These are phyloP conservation scores for Annulohypoxylon truncatum DNA, from an alignment of 2,329 filamentous ascomycete genomes.

Conservation along the genomic window DNA sequence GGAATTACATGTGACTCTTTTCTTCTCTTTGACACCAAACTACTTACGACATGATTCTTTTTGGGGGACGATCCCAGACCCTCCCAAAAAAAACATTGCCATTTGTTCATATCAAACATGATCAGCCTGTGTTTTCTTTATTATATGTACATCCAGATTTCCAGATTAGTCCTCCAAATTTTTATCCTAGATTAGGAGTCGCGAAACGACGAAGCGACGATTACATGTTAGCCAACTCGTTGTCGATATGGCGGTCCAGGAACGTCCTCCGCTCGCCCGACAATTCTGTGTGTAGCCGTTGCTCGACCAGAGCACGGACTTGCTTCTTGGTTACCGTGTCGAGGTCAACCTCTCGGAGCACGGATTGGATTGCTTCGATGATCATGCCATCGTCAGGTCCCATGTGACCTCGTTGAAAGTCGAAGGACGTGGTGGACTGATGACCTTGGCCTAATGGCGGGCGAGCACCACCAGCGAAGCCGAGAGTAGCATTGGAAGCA, in stretches of 20 bases:
- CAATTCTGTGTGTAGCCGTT: constrained; percentile 90
- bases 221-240: constrained; percentile 93
- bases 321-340: constrained; percentile 99
- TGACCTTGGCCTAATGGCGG: constrained; percentile 60
- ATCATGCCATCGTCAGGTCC: constrained; percentile 85
- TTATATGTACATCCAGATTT: constrained; percentile 41
- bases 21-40: constrained; percentile 24
- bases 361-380: constrained; percentile 83
- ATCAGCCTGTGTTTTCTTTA: constrained; percentile 26
- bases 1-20: constrained; percentile 6
- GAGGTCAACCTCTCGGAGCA: constrained; percentile 88
- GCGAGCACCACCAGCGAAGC: constrained; percentile 60
- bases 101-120: constrained; percentile 36
- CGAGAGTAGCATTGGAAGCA: constrained; percentile 60
- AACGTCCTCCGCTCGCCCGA: constrained; percentile 87
- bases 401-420: constrained; percentile 67
- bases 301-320: constrained; percentile 89
- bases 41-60: constrained; percentile 22
- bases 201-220: constrained; percentile 33
- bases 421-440: constrained; percentile 66
- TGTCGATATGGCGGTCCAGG: constrained; percentile 92
- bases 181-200: constrained; percentile 1
- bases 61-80: constrained; percentile 17
- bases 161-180: constrained; percentile 25
- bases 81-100: constrained; percentile 9